Conservation (phyloP, 2,329 filamentous ascomycete species). For the Colletotrichum plurivorum region DNA sequence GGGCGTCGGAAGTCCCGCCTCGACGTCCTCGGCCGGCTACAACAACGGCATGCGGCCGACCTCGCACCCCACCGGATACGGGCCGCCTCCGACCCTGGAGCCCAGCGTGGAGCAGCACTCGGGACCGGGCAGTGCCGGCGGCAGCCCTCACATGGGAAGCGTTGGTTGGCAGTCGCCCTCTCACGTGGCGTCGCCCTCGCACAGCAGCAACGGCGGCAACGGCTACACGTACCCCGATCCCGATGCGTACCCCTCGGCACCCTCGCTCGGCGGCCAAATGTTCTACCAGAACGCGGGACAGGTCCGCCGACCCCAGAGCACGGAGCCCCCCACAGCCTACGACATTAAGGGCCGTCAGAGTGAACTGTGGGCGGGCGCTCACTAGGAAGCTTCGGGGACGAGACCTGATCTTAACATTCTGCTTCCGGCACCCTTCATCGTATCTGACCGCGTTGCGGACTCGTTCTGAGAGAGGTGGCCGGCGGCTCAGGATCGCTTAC, state of each 20-base stretch:
- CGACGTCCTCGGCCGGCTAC: constrained; percentile 75
- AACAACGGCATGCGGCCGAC: constrained; percentile 76
- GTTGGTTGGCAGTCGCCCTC: constrained; percentile 91
- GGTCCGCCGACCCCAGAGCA: constrained; percentile 81
- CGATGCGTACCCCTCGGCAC: constrained; percentile 76
- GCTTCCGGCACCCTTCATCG: too few species aligned
- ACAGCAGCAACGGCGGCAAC: constrained; percentile 67
- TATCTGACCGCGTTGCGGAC: too few species aligned
- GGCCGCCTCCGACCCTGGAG: constrained; percentile 88
- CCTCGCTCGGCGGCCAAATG: constrained; percentile 73
- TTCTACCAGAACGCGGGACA: constrained; percentile 78
- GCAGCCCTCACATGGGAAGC: constrained; percentile 87
- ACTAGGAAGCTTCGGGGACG: constrained; percentile 49
- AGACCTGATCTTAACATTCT: background rate
- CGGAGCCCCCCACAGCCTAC: constrained; percentile 76
- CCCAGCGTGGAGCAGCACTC: constrained; percentile 84
- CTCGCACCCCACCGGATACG: constrained; percentile 87
- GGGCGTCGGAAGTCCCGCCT: constrained; percentile 78
- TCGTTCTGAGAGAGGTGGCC: background rate
- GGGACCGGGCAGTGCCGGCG: constrained; percentile 77
- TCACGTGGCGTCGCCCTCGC: constrained; percentile 80
- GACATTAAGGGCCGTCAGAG: constrained; percentile 71
- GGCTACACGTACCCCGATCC: constrained; percentile 87
- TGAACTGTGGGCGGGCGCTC: constrained; percentile 67
- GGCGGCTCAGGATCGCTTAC: background rate